Evolutionary conservation across 192 early-diverging fungal genomes (phyloP).

Genomic region (Backusella sp.): DNA sequence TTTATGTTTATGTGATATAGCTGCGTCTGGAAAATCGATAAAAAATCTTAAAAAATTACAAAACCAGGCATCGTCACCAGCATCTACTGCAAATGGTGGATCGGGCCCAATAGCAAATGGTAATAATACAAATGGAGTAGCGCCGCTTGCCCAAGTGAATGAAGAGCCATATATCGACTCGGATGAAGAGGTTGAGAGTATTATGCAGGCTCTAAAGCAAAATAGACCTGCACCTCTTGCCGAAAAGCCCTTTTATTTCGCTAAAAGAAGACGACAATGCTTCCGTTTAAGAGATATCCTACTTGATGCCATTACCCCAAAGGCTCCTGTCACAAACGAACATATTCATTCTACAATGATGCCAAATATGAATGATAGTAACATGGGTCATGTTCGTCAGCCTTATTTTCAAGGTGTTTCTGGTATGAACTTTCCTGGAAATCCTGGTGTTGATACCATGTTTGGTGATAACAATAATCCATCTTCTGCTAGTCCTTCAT

Average conservation of each 20-base stretch:
- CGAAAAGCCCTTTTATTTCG: slow-evolving; percentile 40
- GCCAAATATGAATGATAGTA: not conserved
- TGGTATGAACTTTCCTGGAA: not conserved
- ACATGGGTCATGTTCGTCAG: not conserved
- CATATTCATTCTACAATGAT: not conserved
- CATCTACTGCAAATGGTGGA: not conserved
- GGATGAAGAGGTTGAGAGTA: slow-evolving; percentile 71
- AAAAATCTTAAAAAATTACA: slow-evolving; percentile 14
- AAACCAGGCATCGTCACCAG: not conserved
- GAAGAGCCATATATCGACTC: slow-evolving; percentile 58
- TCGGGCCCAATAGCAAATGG: not conserved
- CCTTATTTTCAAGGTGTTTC: not conserved
- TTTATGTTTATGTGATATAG: not conserved
- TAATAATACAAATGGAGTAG: not conserved
- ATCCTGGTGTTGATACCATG: not conserved
- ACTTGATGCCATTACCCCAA: slow-evolving; percentile 58
- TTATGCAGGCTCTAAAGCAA: slow-evolving; percentile 62
- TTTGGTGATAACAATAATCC: not conserved
- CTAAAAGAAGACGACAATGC: slow-evolving; percentile 59
- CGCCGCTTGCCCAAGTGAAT: not conserved
- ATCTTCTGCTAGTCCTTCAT: slow-evolving; percentile 1
- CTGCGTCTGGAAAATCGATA: slow-evolving; percentile 11
- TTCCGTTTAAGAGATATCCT: slow-evolving; percentile 63
- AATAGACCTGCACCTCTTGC: slow-evolving; percentile 68
- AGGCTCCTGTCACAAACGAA: slow-evolving; percentile 1